Percentiles rank a stretch among this genome's conserved stretches.
Evolutionary conservation across 257 asterid genomes (phyloP).

Genomic region (Solanum habrochaites): DNA sequence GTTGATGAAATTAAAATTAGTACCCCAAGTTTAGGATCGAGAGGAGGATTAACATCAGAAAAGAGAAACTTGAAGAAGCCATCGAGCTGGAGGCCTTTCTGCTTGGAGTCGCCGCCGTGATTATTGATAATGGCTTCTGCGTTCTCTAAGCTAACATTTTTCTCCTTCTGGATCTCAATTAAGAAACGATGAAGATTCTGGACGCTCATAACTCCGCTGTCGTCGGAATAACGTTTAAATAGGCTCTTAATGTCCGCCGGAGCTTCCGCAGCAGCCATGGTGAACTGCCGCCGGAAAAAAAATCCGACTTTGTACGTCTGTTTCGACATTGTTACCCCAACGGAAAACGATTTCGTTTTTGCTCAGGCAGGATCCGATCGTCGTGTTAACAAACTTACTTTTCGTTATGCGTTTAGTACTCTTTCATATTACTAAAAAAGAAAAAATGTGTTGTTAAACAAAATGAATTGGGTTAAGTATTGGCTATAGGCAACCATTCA

Average conservation of each 20-base stretch:
- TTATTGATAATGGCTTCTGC: slow-evolving; percentile 43
- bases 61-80: slow-evolving; percentile 47
- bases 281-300: slow-evolving; percentile 64
- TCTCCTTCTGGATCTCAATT: slow-evolving; percentile 59
- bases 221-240: slow-evolving; percentile 33
- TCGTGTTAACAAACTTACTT: not conserved
- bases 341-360: not conserved
- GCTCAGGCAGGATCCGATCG: not conserved
- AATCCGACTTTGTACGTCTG: slow-evolving; percentile 64
- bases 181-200: slow-evolving; percentile 43
- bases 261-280: slow-evolving; percentile 45
- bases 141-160: slow-evolving; percentile 33
- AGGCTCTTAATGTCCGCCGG: slow-evolving; percentile 40
- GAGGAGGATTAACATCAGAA: slow-evolving; percentile 49
- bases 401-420: not conserved
- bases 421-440: not conserved
- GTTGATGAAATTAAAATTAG: not conserved
- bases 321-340: slow-evolving; percentile 27
- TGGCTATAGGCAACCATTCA: not conserved
- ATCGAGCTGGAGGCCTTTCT: slow-evolving; percentile 30
- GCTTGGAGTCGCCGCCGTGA: slow-evolving; percentile 21
- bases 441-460: not conserved
- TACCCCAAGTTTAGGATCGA: slow-evolving; percentile 46
- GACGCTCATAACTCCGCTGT: slow-evolving; percentile 34
- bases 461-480: not conserved